Conservation (phyloP, 1,139 yeast genomes). For the Yamadazyma atmosphaerica region DNA sequence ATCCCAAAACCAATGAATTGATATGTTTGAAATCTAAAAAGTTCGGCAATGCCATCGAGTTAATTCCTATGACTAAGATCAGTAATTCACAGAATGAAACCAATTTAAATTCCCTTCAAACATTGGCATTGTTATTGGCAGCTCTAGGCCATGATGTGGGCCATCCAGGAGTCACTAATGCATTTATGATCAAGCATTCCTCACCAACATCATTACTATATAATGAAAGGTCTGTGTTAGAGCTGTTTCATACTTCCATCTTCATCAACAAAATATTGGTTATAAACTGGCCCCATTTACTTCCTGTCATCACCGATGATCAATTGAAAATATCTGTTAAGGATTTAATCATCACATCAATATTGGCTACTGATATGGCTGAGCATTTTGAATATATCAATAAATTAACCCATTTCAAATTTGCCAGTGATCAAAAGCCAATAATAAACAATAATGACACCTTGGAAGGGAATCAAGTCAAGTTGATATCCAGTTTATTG, state of each 20-base stretch:
- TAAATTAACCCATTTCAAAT: constrained; percentile 28
- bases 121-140: constrained; percentile 65
- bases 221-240: constrained; percentile 71
- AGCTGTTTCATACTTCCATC: constrained; percentile 78
- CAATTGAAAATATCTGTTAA: constrained; percentile 20
- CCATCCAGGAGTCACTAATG: constrained; percentile 92
- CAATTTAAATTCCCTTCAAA: constrained; percentile 46
- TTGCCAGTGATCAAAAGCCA: not conserved
- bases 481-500: constrained; percentile 62
- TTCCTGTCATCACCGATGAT: constrained; percentile 22
- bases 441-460: constrained; percentile 15
- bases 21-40: constrained; percentile 15
- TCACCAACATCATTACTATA: constrained; percentile 68
- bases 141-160: constrained; percentile 96
- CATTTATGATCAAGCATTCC: constrained; percentile 59
- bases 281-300: constrained; percentile 63
- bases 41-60: constrained; percentile 18
- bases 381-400: constrained; percentile 76
- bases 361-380: constrained; percentile 94
- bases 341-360: constrained; percentile 44
- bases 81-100: constrained; percentile 11
- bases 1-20: constrained; percentile 30
- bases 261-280: constrained; percentile 58
- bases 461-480: constrained; percentile 29
- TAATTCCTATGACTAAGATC: constrained; percentile 14